Base-by-base conservation (phyloP, 2,329 filamentous ascomycete genomes). In the Bretziella fagacearum region DNA sequence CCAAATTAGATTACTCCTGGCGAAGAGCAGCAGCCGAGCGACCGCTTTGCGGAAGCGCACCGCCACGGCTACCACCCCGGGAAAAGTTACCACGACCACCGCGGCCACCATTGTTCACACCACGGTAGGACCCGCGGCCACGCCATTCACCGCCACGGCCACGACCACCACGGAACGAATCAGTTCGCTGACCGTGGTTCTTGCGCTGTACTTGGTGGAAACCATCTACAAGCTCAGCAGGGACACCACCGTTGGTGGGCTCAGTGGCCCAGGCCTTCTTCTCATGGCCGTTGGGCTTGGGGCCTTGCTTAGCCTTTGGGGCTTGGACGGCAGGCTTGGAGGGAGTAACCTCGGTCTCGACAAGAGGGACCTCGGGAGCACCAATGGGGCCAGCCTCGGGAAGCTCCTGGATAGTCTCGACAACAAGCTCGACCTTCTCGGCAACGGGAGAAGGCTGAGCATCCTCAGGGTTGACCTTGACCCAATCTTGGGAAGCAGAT, bases 131-230 rank as follows among this genome's bases (percentile, higher is more conserved):
- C 30, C 70, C 65, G 33, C 64, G 61, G 41, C 65, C 63, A 29
- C 68, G 61, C 53, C 56, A 57, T 45, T 54, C 56, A 50, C 65
- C 65, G 47, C 74, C 72, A 43, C 72, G 66, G 48, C 68, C 69
- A 48, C 70, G 70, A 46, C 66, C 67, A 39, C 30, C 30, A 50
- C 70, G 69, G 36, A 26, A 45, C 7, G 43, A 49, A 23, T 49
- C 47, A 13, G 26, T 36, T n/a, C 43, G 36, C 18, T 46, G 43
- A 10, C 36, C 43, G 29, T 36, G 30, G 23, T 25, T 49, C 60
- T 73, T 73, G 56, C 74, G 73, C 56, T 74, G 74, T 8, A 85
- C 81, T 56, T 80, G 75, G 51, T 80, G 77, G 68, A 85, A 86
- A 20, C 81, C 81, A 56, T 84, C 81, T 6, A 8, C 17, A 18